Evolutionary conservation across 129 eudicot species (phyloP).

Genomic region (Arctium lappa): DNA sequence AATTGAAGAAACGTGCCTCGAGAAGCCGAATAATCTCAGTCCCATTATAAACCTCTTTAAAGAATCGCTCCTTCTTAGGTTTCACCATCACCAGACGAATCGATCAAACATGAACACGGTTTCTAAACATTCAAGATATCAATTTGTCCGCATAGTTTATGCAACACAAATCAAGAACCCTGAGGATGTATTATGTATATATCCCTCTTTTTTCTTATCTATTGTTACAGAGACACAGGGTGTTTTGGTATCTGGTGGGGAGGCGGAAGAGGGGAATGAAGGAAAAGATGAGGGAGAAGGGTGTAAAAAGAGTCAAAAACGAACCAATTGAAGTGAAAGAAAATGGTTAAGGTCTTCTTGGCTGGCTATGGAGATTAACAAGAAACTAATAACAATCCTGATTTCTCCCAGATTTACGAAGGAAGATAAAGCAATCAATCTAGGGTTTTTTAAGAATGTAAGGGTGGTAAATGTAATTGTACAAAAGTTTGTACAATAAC

Average conservation of each 20-base stretch:
- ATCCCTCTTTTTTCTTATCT: background rate
- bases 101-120: slow-evolving; percentile 28
- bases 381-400: background rate
- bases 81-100: slow-evolving; percentile 23
- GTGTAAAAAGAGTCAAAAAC: slow-evolving; percentile 1
- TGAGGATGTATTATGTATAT: background rate
- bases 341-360: background rate
- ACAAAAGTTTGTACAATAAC: too few species aligned
- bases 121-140: background rate
- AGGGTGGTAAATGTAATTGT: too few species aligned
- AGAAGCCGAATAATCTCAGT: slow-evolving; percentile 29
- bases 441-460: background rate
- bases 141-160: slow-evolving; percentile 4
- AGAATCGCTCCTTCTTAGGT: slow-evolving; percentile 37
- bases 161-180: slow-evolving; percentile 11
- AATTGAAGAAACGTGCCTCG: slow-evolving; percentile 20
- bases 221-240: background rate
- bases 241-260: slow-evolving; percentile 9
- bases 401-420: slow-evolving; percentile 21
- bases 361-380: slow-evolving; percentile 15
- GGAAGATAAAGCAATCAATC: background rate
- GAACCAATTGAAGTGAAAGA: background rate
- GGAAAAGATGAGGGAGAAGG: background rate
- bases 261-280: background rate
- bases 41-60: slow-evolving; percentile 35